A percentile compares a stretch with the other conserved stretches of the same genome.
phyloP scores from a whole-genome alignment of 345 rosid genomes.

The Lumnitzera littorea region DNA sequence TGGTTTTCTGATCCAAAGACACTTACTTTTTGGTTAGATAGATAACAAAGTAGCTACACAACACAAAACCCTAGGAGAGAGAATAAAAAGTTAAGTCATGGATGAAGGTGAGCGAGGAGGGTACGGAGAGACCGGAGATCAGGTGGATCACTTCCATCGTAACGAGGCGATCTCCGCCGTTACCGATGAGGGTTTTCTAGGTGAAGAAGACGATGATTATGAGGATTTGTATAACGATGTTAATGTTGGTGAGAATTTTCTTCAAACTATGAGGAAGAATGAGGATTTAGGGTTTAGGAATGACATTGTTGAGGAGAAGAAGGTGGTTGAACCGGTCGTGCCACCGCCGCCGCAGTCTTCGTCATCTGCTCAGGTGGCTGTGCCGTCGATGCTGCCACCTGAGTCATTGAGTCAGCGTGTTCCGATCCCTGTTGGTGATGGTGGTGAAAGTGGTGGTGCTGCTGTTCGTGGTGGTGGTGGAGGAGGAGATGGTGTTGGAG shows the following conservation, averaged over 20 bases:
- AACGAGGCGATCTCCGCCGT: conserved; percentile 68
- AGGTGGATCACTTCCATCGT: conserved; percentile 52
- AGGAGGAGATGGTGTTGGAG: conserved; percentile 23
- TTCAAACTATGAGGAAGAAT: conserved; percentile 47
- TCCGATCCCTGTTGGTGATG: conserved; percentile 32
- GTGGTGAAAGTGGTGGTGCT: conserved; percentile 16
- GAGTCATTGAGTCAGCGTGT: conserved; percentile 18
- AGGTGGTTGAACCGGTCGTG: conserved; percentile 19
- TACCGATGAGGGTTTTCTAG: conserved; percentile 58
- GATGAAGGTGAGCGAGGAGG: conserved; percentile 32
- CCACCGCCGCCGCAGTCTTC: conserved; percentile 3
- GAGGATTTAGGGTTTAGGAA: conserved; percentile 33
- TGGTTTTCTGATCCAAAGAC: too few species aligned
- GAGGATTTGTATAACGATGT: conserved; percentile 81
- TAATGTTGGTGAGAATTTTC: conserved; percentile 74
- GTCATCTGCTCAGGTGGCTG: too few species aligned
- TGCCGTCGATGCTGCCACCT: not conserved
- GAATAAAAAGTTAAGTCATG: conserved; percentile 12
- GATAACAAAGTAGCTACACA: too few species aligned
- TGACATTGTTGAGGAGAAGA: conserved; percentile 18
- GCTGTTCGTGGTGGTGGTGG: conserved; percentile 17
- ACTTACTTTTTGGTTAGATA: too few species aligned
- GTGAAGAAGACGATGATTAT: conserved; percentile 67
- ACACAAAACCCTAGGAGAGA: conserved; percentile 7
- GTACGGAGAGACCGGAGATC: conserved; percentile 35